Conservation (phyloP, 257 asterid species). For the Jacaranda copaia region DNA sequence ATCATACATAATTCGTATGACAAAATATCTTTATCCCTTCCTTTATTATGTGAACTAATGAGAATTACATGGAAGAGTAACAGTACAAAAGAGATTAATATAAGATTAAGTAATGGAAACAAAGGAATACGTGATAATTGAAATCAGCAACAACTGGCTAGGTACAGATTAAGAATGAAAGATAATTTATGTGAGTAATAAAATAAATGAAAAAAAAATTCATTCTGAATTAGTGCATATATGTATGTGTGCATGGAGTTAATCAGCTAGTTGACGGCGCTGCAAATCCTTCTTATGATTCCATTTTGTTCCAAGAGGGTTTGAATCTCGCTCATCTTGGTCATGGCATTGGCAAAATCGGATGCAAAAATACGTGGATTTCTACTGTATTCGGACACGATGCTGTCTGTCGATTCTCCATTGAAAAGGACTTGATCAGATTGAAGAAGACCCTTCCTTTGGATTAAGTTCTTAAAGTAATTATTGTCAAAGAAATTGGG, state of each 20-base stretch:
- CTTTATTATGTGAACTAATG: too few relatives aligned
- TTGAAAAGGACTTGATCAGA: conserved; percentile 36
- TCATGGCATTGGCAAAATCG: conserved; percentile 34
- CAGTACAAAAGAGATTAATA: too few relatives aligned
- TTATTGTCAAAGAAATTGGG: conserved; percentile 22
- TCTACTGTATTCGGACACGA: conserved; percentile 22
- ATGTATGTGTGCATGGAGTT: not conserved
- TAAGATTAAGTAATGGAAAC: too few relatives aligned
- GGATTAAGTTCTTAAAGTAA: conserved; percentile 33
- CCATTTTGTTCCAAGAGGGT: conserved; percentile 15
- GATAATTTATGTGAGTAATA: too few relatives aligned
- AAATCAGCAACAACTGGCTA: too few relatives aligned
- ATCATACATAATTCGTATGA: too few relatives aligned
- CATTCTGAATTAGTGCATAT: too few relatives aligned
- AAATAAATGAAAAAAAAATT: too few relatives aligned
- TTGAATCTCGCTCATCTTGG: conserved; percentile 25
- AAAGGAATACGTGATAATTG: too few relatives aligned
- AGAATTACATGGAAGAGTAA: too few relatives aligned
- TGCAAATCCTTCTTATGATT: conserved; percentile 27
- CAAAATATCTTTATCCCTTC: too few relatives aligned
- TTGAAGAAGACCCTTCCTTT: conserved; percentile 33
- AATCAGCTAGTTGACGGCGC: conserved; percentile 17
- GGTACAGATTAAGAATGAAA: too few relatives aligned
- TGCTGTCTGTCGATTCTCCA: conserved; percentile 33
- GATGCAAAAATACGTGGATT: not conserved